phyloP scores from a whole-genome alignment of 148 eudicot genomes.

The Camellia sinensis region DNA sequence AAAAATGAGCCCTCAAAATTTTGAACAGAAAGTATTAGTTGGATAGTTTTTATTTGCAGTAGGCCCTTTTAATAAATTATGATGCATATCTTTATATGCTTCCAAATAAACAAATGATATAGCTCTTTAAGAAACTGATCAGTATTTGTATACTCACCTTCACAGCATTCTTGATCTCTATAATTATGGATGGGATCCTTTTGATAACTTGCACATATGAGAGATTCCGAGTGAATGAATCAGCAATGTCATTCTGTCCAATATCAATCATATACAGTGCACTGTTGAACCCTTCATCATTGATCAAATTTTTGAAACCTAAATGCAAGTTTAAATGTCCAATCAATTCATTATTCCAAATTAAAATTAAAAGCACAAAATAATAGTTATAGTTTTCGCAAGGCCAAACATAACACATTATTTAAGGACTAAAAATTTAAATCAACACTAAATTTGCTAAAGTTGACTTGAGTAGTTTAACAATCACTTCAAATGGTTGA shows the following conservation, averaged over 20 bases:
- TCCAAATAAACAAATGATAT: too few relatives aligned
- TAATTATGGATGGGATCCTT: constrained; percentile 59
- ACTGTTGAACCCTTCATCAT: constrained; percentile 44
- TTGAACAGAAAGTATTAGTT: too few relatives aligned
- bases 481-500: background rate
- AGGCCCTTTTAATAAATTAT: too few relatives aligned
- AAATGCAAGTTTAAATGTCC: background rate
- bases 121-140: background rate
- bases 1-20: too few relatives aligned
- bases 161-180: constrained; percentile 68
- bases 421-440: background rate
- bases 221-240: constrained; percentile 66
- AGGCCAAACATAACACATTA: background rate
- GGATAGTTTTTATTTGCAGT: too few relatives aligned
- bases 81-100: too few relatives aligned
- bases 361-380: background rate
- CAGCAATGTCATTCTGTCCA: constrained; percentile 84
- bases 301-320: constrained; percentile 46
- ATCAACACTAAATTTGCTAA: background rate
- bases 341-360: background rate
- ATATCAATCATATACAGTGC: constrained; percentile 93
- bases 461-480: background rate
- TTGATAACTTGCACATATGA: constrained; percentile 61
- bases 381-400: background rate
- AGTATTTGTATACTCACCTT: constrained; percentile 41